A percentile compares a stretch with the other conserved stretches of the same genome.
Evolutionary conservation across 176 grass and related monocot species (phyloP).

Genomic region (Ensete ventricosum): DNA sequence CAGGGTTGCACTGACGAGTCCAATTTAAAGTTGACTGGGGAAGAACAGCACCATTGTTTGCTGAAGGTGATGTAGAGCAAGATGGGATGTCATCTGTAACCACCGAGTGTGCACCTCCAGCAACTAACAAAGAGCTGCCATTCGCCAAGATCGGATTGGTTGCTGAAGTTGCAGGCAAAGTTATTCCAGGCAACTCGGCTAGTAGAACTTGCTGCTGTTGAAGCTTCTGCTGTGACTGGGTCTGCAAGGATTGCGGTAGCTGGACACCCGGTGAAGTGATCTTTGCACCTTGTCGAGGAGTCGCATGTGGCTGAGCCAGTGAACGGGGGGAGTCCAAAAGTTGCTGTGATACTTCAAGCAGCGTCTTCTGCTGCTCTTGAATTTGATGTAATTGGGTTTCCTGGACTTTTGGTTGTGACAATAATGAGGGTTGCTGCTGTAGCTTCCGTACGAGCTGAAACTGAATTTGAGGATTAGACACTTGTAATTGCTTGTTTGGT

Average conservation of each 20-base stretch:
- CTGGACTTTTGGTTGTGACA: neutral
- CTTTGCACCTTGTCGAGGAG: conserved; percentile 29
- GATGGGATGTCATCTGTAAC: conserved; percentile 31
- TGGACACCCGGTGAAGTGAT: conserved; percentile 21
- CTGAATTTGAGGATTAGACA: conserved; percentile 51
- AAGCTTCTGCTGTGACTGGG: conserved; percentile 28
- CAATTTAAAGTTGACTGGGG: conserved; percentile 35
- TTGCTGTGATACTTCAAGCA: conserved; percentile 43
- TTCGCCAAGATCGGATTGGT: conserved; percentile 28
- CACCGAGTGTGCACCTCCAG: conserved; percentile 26
- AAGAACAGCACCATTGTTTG: conserved; percentile 32
- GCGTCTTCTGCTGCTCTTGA: conserved; percentile 47
- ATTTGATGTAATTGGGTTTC: conserved; percentile 1
- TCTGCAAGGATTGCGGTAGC: conserved; percentile 19
- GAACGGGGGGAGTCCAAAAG: conserved; percentile 42
- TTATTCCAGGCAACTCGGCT: conserved; percentile 20
- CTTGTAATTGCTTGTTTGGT: conserved; percentile 8
- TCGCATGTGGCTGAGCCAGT: neutral
- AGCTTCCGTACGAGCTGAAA: conserved; percentile 41
- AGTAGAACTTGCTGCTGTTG: conserved; percentile 38
- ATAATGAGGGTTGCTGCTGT: conserved; percentile 18
- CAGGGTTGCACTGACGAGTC: conserved; percentile 31
- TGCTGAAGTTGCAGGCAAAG: conserved; percentile 26
- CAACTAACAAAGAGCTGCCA: conserved; percentile 27
- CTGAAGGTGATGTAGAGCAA: conserved; percentile 46